Base-by-base conservation (phyloP, 306 rosid species). In the Dalbergia cochinchinensis region DNA sequence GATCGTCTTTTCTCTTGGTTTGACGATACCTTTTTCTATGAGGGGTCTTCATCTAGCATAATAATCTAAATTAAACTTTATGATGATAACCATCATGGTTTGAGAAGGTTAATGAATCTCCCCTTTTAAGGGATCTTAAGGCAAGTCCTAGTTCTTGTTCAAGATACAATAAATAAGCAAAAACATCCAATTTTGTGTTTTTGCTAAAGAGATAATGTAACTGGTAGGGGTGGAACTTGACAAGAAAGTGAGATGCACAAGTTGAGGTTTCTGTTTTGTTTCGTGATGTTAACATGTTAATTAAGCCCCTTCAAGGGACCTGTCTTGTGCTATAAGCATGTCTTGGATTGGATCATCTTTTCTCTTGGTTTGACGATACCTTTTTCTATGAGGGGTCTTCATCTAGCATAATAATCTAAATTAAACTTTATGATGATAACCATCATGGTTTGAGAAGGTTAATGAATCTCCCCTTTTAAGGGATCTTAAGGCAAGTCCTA, bases 361-460 rank as follows among this genome's bases (percentile, higher is more conserved):
- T 62, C n/a, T 50, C 44, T 39, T 73, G 85, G 76, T 80, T 67
- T 63, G 64, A 74, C 64, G 83, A 73, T 73, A 53, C 71, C 80
- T 57, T 78, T 80, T 83, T 33, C 69, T 69, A 70, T 65, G 85
- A 79, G 73, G 76, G 76, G 79, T 82, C 89, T 85, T 77, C 79
- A 76, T 85, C 83, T 57, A 16, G 33, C 57, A 41, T 65, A 64
- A 65, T 61, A 67, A 69, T 69, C 71, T 55, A 66, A 18, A 69
- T 61, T 69, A 58, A 83, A 54, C 51, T 85, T 39, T 18, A 65
- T 70, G 14, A 73, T 70, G 14, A 73, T 70, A 67, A 68, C 31
- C 65, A 10, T 59, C 67, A 75, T 84, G 20, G 77, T 82, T 83
- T 79, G 73, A 74, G 69, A 63, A 63, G 42, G 63, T 80, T 76